These are phyloP conservation scores for Trichosporon inkin DNA, from an alignment of 1,284 basidiomycete species.

Conservation along the genomic window DNA sequence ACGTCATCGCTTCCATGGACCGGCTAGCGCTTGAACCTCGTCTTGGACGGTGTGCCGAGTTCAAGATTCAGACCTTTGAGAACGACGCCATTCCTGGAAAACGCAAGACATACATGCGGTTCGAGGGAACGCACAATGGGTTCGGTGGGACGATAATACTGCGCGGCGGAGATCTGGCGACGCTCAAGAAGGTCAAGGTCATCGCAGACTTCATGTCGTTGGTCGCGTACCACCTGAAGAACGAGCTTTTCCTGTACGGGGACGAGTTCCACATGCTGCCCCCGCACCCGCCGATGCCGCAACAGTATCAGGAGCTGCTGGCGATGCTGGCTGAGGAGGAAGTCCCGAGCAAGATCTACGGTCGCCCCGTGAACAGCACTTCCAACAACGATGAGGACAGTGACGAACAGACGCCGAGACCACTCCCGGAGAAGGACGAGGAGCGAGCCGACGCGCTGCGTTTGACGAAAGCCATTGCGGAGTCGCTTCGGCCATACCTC, in stretches of 20 bases:
- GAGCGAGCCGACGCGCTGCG: constrained; percentile 57
- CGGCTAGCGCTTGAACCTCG: constrained; percentile 85
- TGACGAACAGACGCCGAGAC: constrained; percentile 44
- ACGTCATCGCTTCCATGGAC: constrained; percentile 92
- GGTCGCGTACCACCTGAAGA: constrained; percentile 77
- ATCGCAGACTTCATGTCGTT: constrained; percentile 88
- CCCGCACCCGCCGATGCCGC: constrained; percentile 37
- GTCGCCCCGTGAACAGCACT: neutral
- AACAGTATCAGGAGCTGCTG: constrained; percentile 39
- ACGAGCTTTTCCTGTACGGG: constrained; percentile 92
- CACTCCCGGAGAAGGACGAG: constrained; percentile 61
- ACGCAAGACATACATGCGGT: constrained; percentile 94
- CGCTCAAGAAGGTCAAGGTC: constrained; percentile 79
- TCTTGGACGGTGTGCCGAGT: constrained; percentile 83
- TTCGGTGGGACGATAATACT: constrained; percentile 92
- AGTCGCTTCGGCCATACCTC: constrained; percentile 73
- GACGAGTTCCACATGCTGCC: constrained; percentile 83
- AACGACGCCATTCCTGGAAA: constrained; percentile 83
- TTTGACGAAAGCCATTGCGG: constrained; percentile 55
- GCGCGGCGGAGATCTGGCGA: constrained; percentile 78
- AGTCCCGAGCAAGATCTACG: constrained; percentile 4
- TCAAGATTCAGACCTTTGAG: constrained; percentile 89
- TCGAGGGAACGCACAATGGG: constrained; percentile 87
- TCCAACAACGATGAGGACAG: constrained; percentile 4
- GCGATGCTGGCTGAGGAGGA: constrained; percentile 24